phyloP scores from a whole-genome alignment of 1,139 yeast genomes.

The Debaryomyces nepalensis region DNA sequence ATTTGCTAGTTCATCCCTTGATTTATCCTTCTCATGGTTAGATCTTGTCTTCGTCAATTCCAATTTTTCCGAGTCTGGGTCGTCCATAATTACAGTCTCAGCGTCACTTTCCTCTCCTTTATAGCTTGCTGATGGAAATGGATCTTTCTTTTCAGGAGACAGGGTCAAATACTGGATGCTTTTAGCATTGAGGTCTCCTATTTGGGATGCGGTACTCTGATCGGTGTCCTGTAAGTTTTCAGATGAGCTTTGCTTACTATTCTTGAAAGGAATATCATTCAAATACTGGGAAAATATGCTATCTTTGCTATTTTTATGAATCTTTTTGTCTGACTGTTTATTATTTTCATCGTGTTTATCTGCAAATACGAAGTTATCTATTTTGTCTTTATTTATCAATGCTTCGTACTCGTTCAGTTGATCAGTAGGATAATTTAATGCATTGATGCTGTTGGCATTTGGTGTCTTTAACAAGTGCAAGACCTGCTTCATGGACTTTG shows the following conservation, averaged over 20 bases:
- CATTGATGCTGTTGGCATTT: conserved; percentile 24
- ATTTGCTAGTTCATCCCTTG: not conserved
- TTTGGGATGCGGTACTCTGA: conserved; percentile 5
- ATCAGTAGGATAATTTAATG: conserved; percentile 22
- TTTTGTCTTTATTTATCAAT: conserved; percentile 22
- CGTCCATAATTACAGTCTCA: conserved; percentile 32
- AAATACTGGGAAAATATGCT: conserved; percentile 15
- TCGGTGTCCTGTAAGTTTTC: not conserved
- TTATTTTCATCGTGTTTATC: conserved; percentile 13
- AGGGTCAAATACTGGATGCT: conserved; percentile 5
- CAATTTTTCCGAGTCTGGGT: conserved; percentile 17
- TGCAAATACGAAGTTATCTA: conserved; percentile 20
- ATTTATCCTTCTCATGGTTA: not conserved
- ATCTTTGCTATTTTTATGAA: conserved; percentile 9
- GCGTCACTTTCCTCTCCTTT: conserved; percentile 28
- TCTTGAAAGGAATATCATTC: conserved; percentile 10
- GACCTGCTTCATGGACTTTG: conserved; percentile 49
- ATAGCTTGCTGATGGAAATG: conserved; percentile 9
- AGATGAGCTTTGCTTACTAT: not conserved
- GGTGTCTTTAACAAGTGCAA: conserved; percentile 47
- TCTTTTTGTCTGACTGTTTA: conserved; percentile 1
- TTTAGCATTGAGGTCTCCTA: conserved; percentile 11
- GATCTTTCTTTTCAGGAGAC: conserved; percentile 14
- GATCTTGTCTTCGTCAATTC: conserved; percentile 4
- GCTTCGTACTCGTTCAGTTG: conserved; percentile 22